Evolutionary conservation across 2,329 filamentous ascomycete genomes (phyloP).

Genomic region (Pseudocercospora fijiensis): DNA sequence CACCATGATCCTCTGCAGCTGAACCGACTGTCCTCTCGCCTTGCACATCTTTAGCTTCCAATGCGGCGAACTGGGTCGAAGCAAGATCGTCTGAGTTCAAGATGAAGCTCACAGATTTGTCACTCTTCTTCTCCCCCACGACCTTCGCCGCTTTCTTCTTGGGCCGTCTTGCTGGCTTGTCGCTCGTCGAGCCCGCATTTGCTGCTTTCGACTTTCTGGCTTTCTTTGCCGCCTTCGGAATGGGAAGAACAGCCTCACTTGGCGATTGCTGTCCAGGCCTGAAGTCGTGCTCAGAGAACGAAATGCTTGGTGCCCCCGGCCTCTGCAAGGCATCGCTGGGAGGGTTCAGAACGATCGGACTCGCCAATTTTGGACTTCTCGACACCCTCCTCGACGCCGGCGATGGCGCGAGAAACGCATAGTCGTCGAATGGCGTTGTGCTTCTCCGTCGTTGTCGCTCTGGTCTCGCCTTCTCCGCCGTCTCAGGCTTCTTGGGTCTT

Average conservation of each 20-base stretch:
- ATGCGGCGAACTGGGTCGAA: conserved; percentile 17
- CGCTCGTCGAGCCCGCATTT: not conserved
- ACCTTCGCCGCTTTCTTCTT: conserved; percentile 16
- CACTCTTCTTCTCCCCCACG: conserved; percentile 14
- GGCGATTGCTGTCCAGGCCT: conserved; percentile 9
- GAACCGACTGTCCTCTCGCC: not conserved
- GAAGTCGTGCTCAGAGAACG: conserved; percentile 25
- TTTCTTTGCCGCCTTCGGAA: conserved; percentile 9
- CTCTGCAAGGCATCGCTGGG: conserved; percentile 7
- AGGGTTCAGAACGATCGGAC: conserved; percentile 1
- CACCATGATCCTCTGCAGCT: not conserved
- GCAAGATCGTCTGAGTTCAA: conserved; percentile 33
- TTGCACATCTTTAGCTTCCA: conserved; percentile 10
- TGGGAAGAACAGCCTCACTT: not conserved
- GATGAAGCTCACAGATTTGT: conserved; percentile 33
- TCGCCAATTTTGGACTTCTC: not conserved
- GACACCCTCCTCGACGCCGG: not conserved
- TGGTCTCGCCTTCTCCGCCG: not conserved
- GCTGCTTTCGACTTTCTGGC: not conserved
- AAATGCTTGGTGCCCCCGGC: conserved; percentile 20
- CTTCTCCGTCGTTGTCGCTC: not conserved
- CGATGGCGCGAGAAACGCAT: not conserved
- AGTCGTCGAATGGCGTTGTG: conserved; percentile 3
- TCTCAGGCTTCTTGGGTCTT: not conserved
- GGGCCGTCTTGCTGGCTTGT: conserved; percentile 4